Evolutionary conservation across 306 rosid species (phyloP).

Genomic region (Biancaea sappan): DNA sequence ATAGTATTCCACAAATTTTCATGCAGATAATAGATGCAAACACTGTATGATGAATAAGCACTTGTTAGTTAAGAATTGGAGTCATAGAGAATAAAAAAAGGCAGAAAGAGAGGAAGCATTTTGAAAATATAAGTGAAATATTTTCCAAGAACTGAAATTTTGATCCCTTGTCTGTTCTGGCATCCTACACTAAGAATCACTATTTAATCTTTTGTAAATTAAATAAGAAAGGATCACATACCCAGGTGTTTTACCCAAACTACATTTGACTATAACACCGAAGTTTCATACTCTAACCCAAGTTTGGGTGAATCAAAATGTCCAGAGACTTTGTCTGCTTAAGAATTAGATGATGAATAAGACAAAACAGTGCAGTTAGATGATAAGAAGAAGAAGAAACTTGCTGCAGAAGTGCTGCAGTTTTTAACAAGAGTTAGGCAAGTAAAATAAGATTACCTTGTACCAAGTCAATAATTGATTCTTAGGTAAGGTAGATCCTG

Average conservation of each 20-base stretch:
- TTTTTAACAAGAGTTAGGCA: neutral
- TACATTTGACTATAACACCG: neutral
- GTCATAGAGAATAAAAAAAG: too few species aligned
- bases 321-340: slow-evolving; percentile 16
- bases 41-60: too few species aligned
- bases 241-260: neutral
- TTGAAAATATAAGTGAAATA: neutral
- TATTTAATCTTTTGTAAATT: neutral
- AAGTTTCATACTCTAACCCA: neutral
- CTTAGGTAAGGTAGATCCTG: slow-evolving; percentile 66
- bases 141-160: neutral
- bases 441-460: slow-evolving; percentile 64
- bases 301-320: slow-evolving; percentile 7
- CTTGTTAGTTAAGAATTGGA: neutral
- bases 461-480: slow-evolving; percentile 88
- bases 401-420: neutral
- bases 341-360: neutral
- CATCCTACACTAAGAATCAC: neutral
- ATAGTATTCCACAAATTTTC: slow-evolving; percentile 3
- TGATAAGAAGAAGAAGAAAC: too few species aligned
- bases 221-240: neutral
- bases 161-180: neutral
- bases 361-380: neutral
- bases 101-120: too few species aligned
- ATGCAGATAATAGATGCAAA: slow-evolving; percentile 11